Percentiles rank a stretch among this genome's conserved stretches.
Conservation (phyloP, 1,284 basidiomycete species). For the Ganoderma leucocontextum region DNA sequence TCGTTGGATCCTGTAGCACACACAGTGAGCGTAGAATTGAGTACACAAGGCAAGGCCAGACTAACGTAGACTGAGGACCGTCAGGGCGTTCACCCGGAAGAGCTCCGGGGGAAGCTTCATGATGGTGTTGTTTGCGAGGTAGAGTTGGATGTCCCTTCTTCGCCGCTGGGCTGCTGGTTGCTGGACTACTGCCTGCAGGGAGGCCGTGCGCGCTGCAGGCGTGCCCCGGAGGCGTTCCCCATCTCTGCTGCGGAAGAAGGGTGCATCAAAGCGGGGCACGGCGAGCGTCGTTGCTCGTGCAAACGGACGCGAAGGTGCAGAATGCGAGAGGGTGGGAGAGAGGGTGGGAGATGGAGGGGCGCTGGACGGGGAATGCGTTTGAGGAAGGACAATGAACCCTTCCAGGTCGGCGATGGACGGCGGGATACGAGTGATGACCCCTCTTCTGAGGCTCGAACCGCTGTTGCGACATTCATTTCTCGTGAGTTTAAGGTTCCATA, state of each 20-base stretch:
- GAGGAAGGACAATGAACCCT: constrained; percentile 48
- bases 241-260: constrained; percentile 25
- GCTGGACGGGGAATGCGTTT: constrained; percentile 22
- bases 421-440: constrained; percentile 50
- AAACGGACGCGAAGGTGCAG: constrained; percentile 17
- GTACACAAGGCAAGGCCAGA: constrained; percentile 15
- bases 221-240: constrained; percentile 24
- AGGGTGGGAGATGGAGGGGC: constrained; percentile 28
- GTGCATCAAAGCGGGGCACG: constrained; percentile 25
- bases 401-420: constrained; percentile 50
- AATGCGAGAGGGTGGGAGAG: constrained; percentile 2
- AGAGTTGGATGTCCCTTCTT: constrained; percentile 30
- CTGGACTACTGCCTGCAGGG: constrained; percentile 19
- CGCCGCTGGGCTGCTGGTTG: constrained; percentile 3
- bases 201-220: constrained; percentile 29
- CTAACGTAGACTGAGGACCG: constrained; percentile 65
- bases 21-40: neutral
- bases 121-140: constrained; percentile 52
- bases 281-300: constrained; percentile 26
- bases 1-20: constrained; percentile 58
- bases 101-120: constrained; percentile 57
- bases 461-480: neutral
- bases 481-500: neutral
- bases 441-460: constrained; percentile 27
- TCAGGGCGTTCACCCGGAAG: constrained; percentile 59